These are phyloP conservation scores for Massariosphaeria phaeospora DNA, from an alignment of 495 filamentous ascomycete species.

Conservation along the genomic window DNA sequence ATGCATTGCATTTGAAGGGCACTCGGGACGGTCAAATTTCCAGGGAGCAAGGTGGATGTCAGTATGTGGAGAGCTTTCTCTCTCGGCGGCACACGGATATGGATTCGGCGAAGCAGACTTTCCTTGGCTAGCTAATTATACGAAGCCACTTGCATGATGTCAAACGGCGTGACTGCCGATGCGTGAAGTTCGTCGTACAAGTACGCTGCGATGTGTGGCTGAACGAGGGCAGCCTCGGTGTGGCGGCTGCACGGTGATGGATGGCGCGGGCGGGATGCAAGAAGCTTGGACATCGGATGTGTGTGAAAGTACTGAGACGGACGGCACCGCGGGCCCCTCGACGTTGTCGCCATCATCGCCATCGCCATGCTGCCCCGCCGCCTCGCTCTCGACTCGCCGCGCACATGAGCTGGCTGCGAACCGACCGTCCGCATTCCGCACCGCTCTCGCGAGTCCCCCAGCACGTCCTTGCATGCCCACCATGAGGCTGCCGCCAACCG, in stretches of 20 bases:
- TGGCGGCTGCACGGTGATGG: conserved; percentile 12
- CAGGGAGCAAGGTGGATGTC: too few relatives aligned
- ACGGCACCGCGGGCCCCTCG: background rate
- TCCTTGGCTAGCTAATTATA: too few relatives aligned
- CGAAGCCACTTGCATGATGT: too few relatives aligned
- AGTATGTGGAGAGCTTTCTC: too few relatives aligned
- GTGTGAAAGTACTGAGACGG: too few relatives aligned
- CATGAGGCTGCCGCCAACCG: conserved; percentile 12
- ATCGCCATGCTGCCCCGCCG: background rate
- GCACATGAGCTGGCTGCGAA: background rate
- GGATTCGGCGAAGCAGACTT: too few relatives aligned
- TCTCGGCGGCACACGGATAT: too few relatives aligned
- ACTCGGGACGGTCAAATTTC: too few relatives aligned
- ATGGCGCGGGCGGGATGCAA: background rate
- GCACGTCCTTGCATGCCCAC: conserved; percentile 4
- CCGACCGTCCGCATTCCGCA: background rate
- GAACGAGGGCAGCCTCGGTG: background rate
- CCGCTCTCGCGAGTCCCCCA: background rate
- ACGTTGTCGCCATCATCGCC: background rate
- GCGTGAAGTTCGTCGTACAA: background rate
- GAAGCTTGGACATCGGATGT: too few relatives aligned
- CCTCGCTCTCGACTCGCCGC: conserved; percentile 1
- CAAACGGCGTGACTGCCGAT: too few relatives aligned
- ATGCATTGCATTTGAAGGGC: too few relatives aligned
- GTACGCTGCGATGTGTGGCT: background rate